Evolutionary conservation across 2,329 filamentous ascomycete genomes (phyloP), one percentile per base, ranked within the genome.

Genomic region (Cladophialophora exuberans): DNA sequence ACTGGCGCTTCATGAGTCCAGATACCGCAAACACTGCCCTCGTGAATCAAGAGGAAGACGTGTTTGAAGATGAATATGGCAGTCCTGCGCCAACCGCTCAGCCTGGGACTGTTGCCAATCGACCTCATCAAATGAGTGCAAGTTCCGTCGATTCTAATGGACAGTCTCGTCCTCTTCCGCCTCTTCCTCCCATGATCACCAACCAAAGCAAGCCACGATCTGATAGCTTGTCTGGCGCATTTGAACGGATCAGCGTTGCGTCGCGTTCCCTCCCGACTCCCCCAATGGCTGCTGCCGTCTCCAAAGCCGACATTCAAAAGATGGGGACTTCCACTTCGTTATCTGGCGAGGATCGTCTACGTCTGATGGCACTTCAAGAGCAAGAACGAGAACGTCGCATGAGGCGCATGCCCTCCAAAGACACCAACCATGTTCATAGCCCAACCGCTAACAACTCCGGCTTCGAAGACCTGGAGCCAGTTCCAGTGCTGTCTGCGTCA

Each of bases 81-180:
- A 90, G 86, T 66, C 86, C 88, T 1, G 83, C 83, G 75, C 84
- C 86, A 5, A 83, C 84, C 39, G 72, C 70, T 22, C 65, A 72
- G 25, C 72, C 79, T 48, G 70, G 75, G 15, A 73, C 77, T 22
- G 70, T 72, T 11, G 72, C 79, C 22, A 76, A 77, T 10, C 81
- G 82, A 25, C 81, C 82, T 15, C 72, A 79, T 36, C 80, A 85
- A 36, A 77, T 77, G 2, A 85, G 88, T 42, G 86, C 85, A 20
- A 87, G 89, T 64, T 94, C 91, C 2, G 75, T 84, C 26, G 85
- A 84, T 61, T 94, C 90, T 0, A 91, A 90, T 65, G 85, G 85
- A 36, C 90, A 96, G 57, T 85, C 90, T 63, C 82, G 93, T 26
- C 93, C 93, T 15, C 79, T 97, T 13, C 93, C 93, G 28, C 92